Evolutionary conservation across 1,139 yeast species (phyloP).

Genomic region (Entelexis sorbosivorans): DNA sequence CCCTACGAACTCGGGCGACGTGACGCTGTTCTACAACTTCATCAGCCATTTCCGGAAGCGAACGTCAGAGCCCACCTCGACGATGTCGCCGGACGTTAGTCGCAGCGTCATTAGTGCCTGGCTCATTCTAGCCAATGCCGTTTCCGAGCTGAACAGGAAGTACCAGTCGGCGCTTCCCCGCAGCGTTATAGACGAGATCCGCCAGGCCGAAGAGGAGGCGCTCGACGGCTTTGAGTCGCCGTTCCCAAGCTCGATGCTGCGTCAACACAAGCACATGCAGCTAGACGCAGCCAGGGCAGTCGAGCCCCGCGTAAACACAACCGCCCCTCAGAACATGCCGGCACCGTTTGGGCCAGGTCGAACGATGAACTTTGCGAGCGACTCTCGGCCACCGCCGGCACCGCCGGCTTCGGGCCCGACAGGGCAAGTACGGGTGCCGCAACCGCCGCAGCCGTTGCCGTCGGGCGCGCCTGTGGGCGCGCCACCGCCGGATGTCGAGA

Average conservation of each 20-base stretch:
- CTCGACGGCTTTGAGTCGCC: neutral
- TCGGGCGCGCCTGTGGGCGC: neutral
- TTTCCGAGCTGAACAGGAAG: constrained; percentile 12
- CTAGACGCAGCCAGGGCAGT: neutral
- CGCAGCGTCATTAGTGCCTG: constrained; percentile 11
- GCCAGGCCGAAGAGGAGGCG: neutral
- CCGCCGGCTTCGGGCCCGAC: no score
- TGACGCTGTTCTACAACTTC: constrained; percentile 14
- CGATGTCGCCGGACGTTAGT: neutral
- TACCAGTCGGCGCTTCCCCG: neutral
- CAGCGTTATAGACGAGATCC: neutral
- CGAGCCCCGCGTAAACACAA: neutral
- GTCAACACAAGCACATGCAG: neutral
- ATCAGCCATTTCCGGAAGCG: constrained; percentile 8
- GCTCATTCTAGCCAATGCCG: constrained; percentile 15
- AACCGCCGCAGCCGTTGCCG: neutral
- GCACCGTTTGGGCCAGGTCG: neutral
- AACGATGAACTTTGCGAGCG: neutral
- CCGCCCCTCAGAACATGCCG: neutral
- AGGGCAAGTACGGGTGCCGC: neutral
- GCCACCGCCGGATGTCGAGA: no score
- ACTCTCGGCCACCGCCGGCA: no score
- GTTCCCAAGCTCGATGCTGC: neutral
- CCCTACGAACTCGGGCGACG: constrained; percentile 14
- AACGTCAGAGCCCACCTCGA: neutral